These are phyloP conservation scores for Cladorrhinum sp. DNA, from an alignment of 2,329 filamentous ascomycete species.

Conservation along the genomic window DNA sequence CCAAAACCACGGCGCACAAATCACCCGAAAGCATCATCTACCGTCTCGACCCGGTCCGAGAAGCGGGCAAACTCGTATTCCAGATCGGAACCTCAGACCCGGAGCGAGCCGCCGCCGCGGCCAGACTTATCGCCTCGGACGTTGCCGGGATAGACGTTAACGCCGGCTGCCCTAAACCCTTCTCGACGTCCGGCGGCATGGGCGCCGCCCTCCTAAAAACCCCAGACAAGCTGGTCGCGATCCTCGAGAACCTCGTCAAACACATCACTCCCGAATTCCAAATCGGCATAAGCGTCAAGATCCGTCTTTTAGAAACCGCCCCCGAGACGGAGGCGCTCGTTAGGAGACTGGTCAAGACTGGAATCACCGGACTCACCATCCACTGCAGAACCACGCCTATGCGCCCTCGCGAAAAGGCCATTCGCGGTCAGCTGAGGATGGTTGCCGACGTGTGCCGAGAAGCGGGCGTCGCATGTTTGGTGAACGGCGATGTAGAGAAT, in stretches of 20 bases:
- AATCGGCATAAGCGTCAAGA: constrained; percentile 97
- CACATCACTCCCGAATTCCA: constrained; percentile 74
- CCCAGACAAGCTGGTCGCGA: constrained; percentile 78
- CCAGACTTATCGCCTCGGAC: constrained; percentile 77
- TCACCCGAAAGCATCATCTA: constrained; percentile 67
- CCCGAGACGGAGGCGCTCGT: constrained; percentile 77
- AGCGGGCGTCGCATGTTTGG: constrained; percentile 84
- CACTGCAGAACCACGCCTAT: constrained; percentile 97
- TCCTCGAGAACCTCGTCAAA: constrained; percentile 76
- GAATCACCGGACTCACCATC: constrained; percentile 87
- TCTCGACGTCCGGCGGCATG: constrained; percentile 92
- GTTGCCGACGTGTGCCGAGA: constrained; percentile 75
- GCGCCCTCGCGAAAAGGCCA: constrained; percentile 83
- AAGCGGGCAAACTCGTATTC: constrained; percentile 76
- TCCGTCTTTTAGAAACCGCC: constrained; percentile 76
- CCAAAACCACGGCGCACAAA: constrained; percentile 47
- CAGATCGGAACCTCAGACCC: constrained; percentile 89
- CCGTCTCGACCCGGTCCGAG: constrained; percentile 73
- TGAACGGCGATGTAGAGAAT: constrained; percentile 88
- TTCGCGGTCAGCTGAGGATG: constrained; percentile 82
- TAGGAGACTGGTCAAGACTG: constrained; percentile 73
- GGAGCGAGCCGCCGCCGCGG: constrained; percentile 77
- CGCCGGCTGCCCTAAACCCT: constrained; percentile 96
- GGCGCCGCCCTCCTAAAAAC: constrained; percentile 84
- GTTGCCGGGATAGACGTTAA: constrained; percentile 96